Percentiles rank a stretch among this genome's conserved stretches.
Evolutionary conservation across 177 flowering plant genomes (phyloP).

Genomic region (Vitis hybrid): DNA sequence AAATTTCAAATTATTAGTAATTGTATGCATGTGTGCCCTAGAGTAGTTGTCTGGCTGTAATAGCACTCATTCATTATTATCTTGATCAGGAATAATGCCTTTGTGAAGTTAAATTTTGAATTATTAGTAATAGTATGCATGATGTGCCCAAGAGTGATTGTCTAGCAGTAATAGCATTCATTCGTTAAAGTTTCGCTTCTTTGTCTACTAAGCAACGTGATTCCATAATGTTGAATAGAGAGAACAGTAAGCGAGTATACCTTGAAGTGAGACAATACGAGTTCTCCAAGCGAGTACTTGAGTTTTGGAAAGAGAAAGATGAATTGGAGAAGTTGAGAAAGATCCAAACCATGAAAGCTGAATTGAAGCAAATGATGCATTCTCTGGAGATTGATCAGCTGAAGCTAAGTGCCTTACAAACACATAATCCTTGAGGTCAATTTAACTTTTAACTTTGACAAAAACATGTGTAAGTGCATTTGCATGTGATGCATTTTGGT

Average conservation of each 20-base stretch:
- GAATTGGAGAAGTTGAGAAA: slow-evolving; percentile 64
- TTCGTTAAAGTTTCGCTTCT: slow-evolving; percentile 4
- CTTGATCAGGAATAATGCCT: not conserved
- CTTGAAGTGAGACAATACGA: slow-evolving; percentile 60
- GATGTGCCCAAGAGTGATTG: not conserved
- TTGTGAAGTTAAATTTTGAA: not conserved
- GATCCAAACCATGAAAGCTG: slow-evolving; percentile 55
- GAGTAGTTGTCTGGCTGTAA: too few relatives aligned
- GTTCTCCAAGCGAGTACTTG: slow-evolving; percentile 79
- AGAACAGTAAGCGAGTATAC: slow-evolving; percentile 29
- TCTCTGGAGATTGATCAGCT: slow-evolving; percentile 40
- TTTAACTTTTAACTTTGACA: not conserved
- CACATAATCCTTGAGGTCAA: slow-evolving; percentile 13
- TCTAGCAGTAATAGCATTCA: not conserved
- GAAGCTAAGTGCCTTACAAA: slow-evolving; percentile 42
- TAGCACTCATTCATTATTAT: not conserved
- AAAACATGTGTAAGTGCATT: not conserved
- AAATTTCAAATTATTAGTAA: too few relatives aligned
- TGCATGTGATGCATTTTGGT: too few relatives aligned
- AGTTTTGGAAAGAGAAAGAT: slow-evolving; percentile 48
- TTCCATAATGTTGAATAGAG: not conserved
- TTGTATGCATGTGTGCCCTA: too few relatives aligned
- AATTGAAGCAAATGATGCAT: slow-evolving; percentile 40
- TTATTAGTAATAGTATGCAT: not conserved
- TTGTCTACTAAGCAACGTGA: not conserved